These are phyloP conservation scores for Colletotrichum eremochloae DNA, from an alignment of 2,329 filamentous ascomycete genomes.

Conservation along the genomic window DNA sequence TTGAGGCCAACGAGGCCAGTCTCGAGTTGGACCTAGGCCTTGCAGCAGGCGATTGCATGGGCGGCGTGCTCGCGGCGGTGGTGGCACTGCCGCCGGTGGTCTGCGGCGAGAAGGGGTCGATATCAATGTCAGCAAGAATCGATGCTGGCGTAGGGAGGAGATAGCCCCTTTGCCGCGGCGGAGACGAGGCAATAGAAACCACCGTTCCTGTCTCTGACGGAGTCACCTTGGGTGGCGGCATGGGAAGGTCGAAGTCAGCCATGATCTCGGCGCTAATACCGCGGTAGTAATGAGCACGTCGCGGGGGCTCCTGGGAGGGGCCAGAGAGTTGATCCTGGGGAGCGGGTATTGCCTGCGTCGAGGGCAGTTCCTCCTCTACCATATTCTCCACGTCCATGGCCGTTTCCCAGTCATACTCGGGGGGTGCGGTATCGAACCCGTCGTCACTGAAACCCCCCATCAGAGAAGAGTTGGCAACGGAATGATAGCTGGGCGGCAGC, in stretches of 20 bases:
- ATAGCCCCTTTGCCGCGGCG: slow-evolving; percentile 25
- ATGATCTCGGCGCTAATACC: slow-evolving; percentile 39
- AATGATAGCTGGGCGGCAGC: slow-evolving; percentile 45
- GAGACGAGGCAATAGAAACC: neutral
- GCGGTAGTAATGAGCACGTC: slow-evolving; percentile 32
- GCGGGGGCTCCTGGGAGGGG: neutral
- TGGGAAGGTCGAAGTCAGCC: slow-evolving; percentile 33
- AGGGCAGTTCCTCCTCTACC: neutral
- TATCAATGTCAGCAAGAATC: slow-evolving; percentile 40
- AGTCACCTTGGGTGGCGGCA: neutral
- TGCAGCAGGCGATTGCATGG: slow-evolving; percentile 43
- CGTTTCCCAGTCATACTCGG: slow-evolving; percentile 48
- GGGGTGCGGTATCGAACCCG: slow-evolving; percentile 46
- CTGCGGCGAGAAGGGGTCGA: slow-evolving; percentile 29
- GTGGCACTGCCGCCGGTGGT: slow-evolving; percentile 25
- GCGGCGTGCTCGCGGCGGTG: slow-evolving; percentile 32
- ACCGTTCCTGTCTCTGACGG: neutral
- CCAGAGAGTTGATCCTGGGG: neutral
- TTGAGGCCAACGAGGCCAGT: slow-evolving; percentile 13
- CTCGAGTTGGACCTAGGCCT: slow-evolving; percentile 12
- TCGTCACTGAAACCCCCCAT: slow-evolving; percentile 51
- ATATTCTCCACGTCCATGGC: slow-evolving; percentile 39
- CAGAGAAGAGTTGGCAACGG: slow-evolving; percentile 49
- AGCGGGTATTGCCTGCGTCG: neutral
- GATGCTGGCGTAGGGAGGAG: slow-evolving; percentile 33